Percentiles rank a stretch among this genome's conserved stretches.
These are phyloP conservation scores for Brachypodium distachyon DNA, from an alignment of 202 grass and related monocot species.

Conservation along the genomic window DNA sequence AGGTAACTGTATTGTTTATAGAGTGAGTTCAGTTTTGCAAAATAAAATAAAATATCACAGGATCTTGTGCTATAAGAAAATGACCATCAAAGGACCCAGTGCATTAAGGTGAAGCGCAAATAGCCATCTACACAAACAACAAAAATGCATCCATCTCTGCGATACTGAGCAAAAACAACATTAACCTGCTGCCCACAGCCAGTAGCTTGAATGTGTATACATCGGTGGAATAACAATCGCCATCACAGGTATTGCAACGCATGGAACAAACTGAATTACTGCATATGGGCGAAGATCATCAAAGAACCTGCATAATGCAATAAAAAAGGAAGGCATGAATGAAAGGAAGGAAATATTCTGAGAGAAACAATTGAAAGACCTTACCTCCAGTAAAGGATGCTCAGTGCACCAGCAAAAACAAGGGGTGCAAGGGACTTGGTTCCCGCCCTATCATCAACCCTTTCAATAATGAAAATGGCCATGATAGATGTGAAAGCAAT, in stretches of 20 bases:
- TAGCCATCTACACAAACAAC: background rate
- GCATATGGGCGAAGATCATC: slow-evolving; percentile 87
- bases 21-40: background rate
- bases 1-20: background rate
- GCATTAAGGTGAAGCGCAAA: background rate
- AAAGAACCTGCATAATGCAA: slow-evolving; percentile 45
- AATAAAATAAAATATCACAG: background rate
- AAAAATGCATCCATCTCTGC: background rate
- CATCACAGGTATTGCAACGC: slow-evolving; percentile 85
- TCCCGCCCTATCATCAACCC: slow-evolving; percentile 71
- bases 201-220: slow-evolving; percentile 96
- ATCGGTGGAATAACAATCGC: slow-evolving; percentile 94
- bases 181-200: slow-evolving; percentile 90
- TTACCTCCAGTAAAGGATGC: slow-evolving; percentile 96
- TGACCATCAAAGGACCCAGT: background rate
- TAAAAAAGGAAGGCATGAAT: background rate
- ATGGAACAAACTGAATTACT: slow-evolving; percentile 72
- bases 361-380: background rate
- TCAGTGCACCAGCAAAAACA: slow-evolving; percentile 66
- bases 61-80: background rate
- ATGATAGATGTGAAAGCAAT: slow-evolving; percentile 87
- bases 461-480: slow-evolving; percentile 95
- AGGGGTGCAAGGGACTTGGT: slow-evolving; percentile 72
- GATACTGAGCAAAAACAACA: background rate
- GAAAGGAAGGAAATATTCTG: background rate